phyloP scores from a whole-genome alignment of 805 yeast genomes.

The Yamadazyma olivae region DNA sequence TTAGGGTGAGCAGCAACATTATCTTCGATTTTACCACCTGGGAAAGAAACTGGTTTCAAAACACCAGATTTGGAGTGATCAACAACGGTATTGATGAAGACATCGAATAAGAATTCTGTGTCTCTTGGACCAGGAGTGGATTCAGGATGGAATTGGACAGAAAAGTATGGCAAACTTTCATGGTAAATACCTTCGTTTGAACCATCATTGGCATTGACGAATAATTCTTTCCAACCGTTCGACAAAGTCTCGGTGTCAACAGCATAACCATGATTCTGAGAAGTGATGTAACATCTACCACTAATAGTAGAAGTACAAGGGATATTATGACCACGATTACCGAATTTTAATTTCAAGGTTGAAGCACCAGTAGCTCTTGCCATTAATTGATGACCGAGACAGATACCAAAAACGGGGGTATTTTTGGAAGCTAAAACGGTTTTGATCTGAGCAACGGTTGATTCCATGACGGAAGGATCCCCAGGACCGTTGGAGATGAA shows the following conservation, averaged over 20 bases:
- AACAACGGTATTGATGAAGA: conserved; percentile 77
- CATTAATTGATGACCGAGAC: conserved; percentile 95
- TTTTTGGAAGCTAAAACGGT: conserved; percentile 59
- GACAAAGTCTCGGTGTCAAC: conserved; percentile 79
- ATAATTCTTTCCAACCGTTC: conserved; percentile 87
- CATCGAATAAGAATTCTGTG: conserved; percentile 95
- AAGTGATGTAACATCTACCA: conserved; percentile 97
- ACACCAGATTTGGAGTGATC: conserved; percentile 58
- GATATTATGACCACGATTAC: conserved; percentile 99
- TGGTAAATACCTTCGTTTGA: conserved; percentile 98
- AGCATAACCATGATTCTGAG: conserved; percentile 98
- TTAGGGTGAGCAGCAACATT: conserved; percentile 75
- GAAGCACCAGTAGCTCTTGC: conserved; percentile 96
- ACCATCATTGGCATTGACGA: conserved; percentile 93
- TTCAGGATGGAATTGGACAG: conserved; percentile 99
- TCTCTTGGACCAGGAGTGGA: conserved; percentile 99
- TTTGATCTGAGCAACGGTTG: conserved; percentile 59
- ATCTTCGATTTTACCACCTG: conserved; percentile 80
- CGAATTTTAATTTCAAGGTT: conserved; percentile 88
- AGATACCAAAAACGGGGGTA: conserved; percentile 95
- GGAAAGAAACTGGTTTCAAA: conserved; percentile 77
- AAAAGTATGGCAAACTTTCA: conserved; percentile 82
- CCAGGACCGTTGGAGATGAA: conserved; percentile 99
- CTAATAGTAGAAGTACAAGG: conserved; percentile 88
- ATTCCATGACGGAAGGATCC: conserved; percentile 86